Percentiles rank a stretch among this genome's conserved stretches.
These are phyloP conservation scores for Helichrysum umbraculigerum DNA, from an alignment of 129 eudicot species.

Conservation along the genomic window DNA sequence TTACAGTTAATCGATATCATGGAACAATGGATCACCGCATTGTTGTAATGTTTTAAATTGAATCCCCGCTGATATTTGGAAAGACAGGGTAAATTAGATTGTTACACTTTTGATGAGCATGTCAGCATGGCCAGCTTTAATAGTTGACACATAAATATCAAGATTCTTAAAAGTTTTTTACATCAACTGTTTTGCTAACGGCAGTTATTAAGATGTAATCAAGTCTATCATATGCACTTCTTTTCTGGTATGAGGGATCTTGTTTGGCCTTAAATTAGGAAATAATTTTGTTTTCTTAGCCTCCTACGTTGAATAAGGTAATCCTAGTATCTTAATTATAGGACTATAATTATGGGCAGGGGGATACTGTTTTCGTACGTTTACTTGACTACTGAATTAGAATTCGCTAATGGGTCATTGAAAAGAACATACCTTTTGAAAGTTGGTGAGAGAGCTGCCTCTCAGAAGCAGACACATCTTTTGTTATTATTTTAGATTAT, in stretches of 20 bases:
- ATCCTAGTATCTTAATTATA: too few relatives aligned
- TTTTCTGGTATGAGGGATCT: neutral
- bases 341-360: neutral
- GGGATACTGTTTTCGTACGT: neutral
- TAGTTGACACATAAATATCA: neutral
- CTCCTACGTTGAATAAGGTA: neutral
- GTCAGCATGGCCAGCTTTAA: neutral
- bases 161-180: neutral
- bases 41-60: neutral
- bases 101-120: neutral
- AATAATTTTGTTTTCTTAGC: neutral
- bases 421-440: neutral
- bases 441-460: too few relatives aligned
- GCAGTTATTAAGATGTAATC: neutral
- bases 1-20: neutral
- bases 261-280: neutral
- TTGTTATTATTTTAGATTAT: too few relatives aligned
- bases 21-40: neutral
- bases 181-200: neutral
- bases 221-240: neutral
- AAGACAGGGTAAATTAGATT: neutral
- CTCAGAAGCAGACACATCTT: too few relatives aligned
- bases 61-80: neutral
- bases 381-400: too few relatives aligned
- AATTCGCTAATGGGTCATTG: neutral